Evolutionary conservation across 768 basidiomycete species (phyloP).

Genomic region (Boletales sp.): DNA sequence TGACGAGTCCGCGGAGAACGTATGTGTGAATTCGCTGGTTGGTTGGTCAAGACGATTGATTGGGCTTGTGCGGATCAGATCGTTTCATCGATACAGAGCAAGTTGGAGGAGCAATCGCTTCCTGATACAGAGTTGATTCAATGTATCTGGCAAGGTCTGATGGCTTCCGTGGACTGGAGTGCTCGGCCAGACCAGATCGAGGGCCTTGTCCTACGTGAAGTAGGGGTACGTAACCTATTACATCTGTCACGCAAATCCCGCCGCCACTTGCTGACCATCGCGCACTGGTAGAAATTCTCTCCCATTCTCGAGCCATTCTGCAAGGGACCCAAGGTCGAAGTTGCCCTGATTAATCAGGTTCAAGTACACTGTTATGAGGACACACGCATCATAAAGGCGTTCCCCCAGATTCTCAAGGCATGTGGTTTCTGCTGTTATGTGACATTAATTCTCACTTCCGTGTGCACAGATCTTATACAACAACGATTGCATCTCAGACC

Average conservation of each 20-base stretch:
- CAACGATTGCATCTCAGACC: conserved; percentile 91
- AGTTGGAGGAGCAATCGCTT: conserved; percentile 76
- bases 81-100: conserved; percentile 64
- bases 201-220: conserved; percentile 81
- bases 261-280: not conserved
- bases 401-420: conserved; percentile 92
- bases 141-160: conserved; percentile 91
- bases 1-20: conserved; percentile 66
- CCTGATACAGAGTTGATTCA: conserved; percentile 81
- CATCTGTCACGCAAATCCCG: not conserved
- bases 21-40: conserved; percentile 31
- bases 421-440: not conserved
- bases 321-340: conserved; percentile 82
- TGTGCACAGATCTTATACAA: conserved; percentile 83
- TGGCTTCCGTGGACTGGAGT: conserved; percentile 84
- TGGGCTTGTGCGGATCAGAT: conserved; percentile 47
- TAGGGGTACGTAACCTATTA: conserved; percentile 57
- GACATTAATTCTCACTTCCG: conserved; percentile 6
- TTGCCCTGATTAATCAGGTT: conserved; percentile 91
- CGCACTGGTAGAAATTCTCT: conserved; percentile 64
- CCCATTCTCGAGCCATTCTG: conserved; percentile 90
- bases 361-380: conserved; percentile 98
- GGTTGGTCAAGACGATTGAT: conserved; percentile 4
- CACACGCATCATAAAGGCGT: conserved; percentile 90
- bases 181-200: conserved; percentile 92